Base-by-base conservation (phyloP, 345 rosid species). In the Melastoma malabathricum region DNA sequence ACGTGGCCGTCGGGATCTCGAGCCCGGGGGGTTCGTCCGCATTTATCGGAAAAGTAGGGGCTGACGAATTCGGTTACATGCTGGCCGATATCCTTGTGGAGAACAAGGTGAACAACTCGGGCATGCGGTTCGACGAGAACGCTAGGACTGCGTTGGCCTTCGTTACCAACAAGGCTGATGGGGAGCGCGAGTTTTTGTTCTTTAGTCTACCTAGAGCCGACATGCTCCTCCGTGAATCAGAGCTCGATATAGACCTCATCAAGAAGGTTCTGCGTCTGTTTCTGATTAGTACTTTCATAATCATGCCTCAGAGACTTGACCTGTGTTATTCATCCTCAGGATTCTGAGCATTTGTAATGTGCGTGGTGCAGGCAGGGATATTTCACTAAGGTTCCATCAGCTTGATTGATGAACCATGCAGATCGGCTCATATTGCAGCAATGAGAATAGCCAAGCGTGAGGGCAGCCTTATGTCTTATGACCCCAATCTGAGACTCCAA, bases 181-280 rank as follows among this genome's bases (percentile, higher is more conserved):
- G 99, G 13, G 97, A 93, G 65, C 94, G 99, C 31, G 99, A 93
- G 65, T 93, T 93, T 75, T 63, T 93, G 67, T 93, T 93, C 75
- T 93, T 83, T 58, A 84, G 97, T 45, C 81, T 84, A 73, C 99
- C 99, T 5, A 92, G 97, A 78, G 99, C 99, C 15, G 99, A 92
- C 72, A 92, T 92, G 97, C 95, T 74, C 63, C 88, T 93, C 59
- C 71, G 41, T 27, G 95, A 84, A 64, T 81, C 94, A 50, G 99
- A 93, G 48, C 82, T 93, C 38, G 80, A 85, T 47, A 58, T 55
- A 23, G 68, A 83, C 65, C 80, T 88, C 19, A 75, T 93, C 34
- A 68, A 78, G 68, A 61, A 79, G 95, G 98, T 87, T 44, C 18
- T 22, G 44, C 51, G 27, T 46, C 54, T 20, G 9, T 12, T 12